Base-by-base conservation (phyloP, 2,329 filamentous ascomycete species). In the Hypoxylon sp. region DNA sequence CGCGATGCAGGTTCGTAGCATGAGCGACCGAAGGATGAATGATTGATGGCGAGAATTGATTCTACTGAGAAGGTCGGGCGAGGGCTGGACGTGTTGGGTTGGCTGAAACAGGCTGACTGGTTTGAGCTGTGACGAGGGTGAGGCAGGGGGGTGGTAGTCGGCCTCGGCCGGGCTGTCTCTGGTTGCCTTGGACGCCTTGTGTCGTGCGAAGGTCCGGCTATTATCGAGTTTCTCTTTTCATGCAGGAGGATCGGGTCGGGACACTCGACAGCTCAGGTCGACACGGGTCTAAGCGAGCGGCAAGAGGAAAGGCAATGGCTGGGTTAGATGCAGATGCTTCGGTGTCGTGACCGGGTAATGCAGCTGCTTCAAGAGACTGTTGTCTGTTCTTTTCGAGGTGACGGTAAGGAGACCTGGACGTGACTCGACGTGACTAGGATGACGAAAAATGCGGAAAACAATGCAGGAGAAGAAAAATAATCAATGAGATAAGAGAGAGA, bases 61-160 rank as follows among this genome's bases (percentile, higher is more conserved):
- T 50, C 48, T 31, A 41, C 35, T 48, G 41, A 53, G 41, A 21
- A 54, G 35, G 40, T 48, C 35, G 42, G 49, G 5, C 65, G 63
- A 64, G 53, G 54, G 61, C 60, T 65, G 60, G 57, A 63, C 57
- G 63, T 61, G 61, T 63, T 68, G 65, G 65, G 59, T 58, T 59
- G 62, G 68, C 71, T 74, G 72, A 74, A 74, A 74, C 72, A 70
- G 65, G 68, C 60, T 66, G 70, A 71, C 64, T 59, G 64, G 72
- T 73, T 73, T 73, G 72, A 73, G 69, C 65, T 47, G 69, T 69
- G 62, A 68, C 67, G 67, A 67, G 67, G 67, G 62, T 69, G 55
- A 64, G 62, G 64, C 67, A 66, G 65, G 67, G n/a, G 58, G 62
- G 55, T 53, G 48, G 35, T 73, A 55, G 54, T 58, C 51, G 58